Evolutionary conservation across 495 filamentous ascomycete genomes (phyloP).

Genomic region (Thozetella sp.): DNA sequence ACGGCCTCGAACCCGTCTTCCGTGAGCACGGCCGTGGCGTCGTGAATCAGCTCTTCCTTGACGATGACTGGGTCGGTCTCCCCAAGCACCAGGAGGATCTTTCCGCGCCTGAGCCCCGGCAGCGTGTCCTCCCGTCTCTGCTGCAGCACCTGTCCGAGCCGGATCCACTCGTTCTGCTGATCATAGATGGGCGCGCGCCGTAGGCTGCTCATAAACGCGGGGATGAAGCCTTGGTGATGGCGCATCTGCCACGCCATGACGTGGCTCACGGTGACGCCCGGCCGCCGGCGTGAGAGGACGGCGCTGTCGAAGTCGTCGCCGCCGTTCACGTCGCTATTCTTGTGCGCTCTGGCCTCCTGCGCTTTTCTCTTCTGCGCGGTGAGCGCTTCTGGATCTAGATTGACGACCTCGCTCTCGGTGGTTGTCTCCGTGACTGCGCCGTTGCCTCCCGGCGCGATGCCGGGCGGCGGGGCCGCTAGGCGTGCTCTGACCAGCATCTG

Average conservation of each 20-base stretch:
- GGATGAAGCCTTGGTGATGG: slow-evolving; percentile 55
- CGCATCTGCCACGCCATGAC: slow-evolving; percentile 59
- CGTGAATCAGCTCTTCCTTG: slow-evolving; percentile 51
- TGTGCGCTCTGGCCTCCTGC: slow-evolving; percentile 9
- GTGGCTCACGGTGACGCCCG: slow-evolving; percentile 36
- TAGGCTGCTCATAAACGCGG: slow-evolving; percentile 57
- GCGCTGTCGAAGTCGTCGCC: slow-evolving; percentile 40
- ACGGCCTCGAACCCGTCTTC: slow-evolving; percentile 44
- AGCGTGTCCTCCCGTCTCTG: slow-evolving; percentile 27
- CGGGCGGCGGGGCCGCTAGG: slow-evolving; percentile 38
- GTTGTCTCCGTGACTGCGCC: slow-evolving; percentile 20
- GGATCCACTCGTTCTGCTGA: slow-evolving; percentile 58
- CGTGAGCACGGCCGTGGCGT: slow-evolving; percentile 42
- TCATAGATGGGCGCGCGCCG: slow-evolving; percentile 55
- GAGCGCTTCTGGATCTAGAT: slow-evolving; percentile 9
- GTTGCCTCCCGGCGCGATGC: slow-evolving; percentile 9
- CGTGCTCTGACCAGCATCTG: slow-evolving; percentile 54
- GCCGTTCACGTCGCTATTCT: slow-evolving; percentile 32
- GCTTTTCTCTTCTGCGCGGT: neutral
- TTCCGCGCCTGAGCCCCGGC: slow-evolving; percentile 45
- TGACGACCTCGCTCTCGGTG: slow-evolving; percentile 26
- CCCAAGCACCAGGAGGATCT: slow-evolving; percentile 52
- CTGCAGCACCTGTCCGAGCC: slow-evolving; percentile 51
- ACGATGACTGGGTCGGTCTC: slow-evolving; percentile 55
- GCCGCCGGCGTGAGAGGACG: slow-evolving; percentile 34